These are phyloP conservation scores for Aspergillus puulaauensis DNA, from an alignment of 2,329 filamentous ascomycete genomes.

Conservation along the genomic window DNA sequence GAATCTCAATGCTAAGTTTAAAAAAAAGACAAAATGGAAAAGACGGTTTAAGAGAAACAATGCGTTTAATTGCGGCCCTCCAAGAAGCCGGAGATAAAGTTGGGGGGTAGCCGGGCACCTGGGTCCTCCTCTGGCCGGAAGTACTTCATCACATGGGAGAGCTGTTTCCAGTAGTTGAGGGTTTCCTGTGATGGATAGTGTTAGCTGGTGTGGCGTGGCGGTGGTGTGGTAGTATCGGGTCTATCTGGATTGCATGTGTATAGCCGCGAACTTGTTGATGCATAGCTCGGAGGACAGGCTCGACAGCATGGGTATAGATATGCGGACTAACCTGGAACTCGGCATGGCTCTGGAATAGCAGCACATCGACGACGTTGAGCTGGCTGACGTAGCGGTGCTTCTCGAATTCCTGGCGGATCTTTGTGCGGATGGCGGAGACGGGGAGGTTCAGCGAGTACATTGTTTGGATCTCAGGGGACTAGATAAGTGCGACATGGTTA, in stretches of 20 bases:
- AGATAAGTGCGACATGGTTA: constrained; percentile 10
- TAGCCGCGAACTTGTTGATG: neutral
- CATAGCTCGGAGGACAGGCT: neutral
- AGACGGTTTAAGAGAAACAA: constrained; percentile 15
- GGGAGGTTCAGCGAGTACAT: constrained; percentile 95
- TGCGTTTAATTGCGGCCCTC: constrained; percentile 66
- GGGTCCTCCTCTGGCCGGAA: constrained; percentile 85
- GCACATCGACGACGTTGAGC: constrained; percentile 80
- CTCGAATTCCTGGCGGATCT: constrained; percentile 96
- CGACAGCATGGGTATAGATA: neutral
- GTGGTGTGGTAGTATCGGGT: neutral
- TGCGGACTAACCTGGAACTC: constrained; percentile 77
- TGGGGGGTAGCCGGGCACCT: constrained; percentile 73
- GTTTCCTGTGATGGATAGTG: constrained; percentile 67
- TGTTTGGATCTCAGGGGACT: constrained; percentile 95
- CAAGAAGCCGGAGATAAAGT: constrained; percentile 92
- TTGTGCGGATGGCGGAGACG: constrained; percentile 82
- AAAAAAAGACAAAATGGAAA: constrained; percentile 14
- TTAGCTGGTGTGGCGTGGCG: neutral
- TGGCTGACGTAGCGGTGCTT: constrained; percentile 91
- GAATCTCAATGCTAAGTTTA: constrained; percentile 22
- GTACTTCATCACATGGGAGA: constrained; percentile 93
- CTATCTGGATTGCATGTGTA: neutral
- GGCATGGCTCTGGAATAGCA: constrained; percentile 85
- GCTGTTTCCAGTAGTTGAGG: constrained; percentile 98